A percentile compares a stretch with the other conserved stretches of the same genome.
These are phyloP conservation scores for Aureobasidium subglaciale DNA, from an alignment of 2,329 filamentous ascomycete species.

Conservation along the genomic window DNA sequence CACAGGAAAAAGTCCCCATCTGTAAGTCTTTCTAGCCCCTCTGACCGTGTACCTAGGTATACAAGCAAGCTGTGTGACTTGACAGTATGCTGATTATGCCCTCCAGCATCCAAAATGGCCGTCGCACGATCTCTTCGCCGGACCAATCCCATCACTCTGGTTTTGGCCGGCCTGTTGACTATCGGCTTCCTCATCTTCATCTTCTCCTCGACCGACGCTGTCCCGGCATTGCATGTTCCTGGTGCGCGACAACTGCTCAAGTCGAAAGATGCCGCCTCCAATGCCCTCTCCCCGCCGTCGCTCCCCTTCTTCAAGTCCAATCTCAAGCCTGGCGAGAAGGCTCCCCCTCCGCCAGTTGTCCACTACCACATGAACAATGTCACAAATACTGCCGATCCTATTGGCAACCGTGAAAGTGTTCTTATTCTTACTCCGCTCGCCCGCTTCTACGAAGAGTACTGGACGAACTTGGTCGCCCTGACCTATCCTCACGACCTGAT, in stretches of 20 bases:
- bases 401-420: constrained; percentile 74
- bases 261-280: constrained; percentile 52
- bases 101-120: constrained; percentile 38
- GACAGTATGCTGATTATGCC: not conserved
- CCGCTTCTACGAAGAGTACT: constrained; percentile 89
- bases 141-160: constrained; percentile 67
- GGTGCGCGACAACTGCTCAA: constrained; percentile 44
- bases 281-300: constrained; percentile 66
- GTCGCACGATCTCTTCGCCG: constrained; percentile 64
- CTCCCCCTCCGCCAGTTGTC: constrained; percentile 72
- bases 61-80: not conserved
- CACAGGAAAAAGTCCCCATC: not conserved
- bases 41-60: too few species aligned
- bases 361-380: constrained; percentile 95
- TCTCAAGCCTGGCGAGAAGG: constrained; percentile 47
- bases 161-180: constrained; percentile 64
- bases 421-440: constrained; percentile 90
- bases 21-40: not conserved
- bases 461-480: constrained; percentile 82
- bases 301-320: constrained; percentile 63
- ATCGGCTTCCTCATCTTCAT: constrained; percentile 49
- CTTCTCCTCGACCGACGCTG: constrained; percentile 42
- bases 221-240: constrained; percentile 28
- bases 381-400: constrained; percentile 69
- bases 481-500: constrained; percentile 91